Conservation (phyloP, 768 basidiomycete genomes). For the Amanita subjunquillea region DNA sequence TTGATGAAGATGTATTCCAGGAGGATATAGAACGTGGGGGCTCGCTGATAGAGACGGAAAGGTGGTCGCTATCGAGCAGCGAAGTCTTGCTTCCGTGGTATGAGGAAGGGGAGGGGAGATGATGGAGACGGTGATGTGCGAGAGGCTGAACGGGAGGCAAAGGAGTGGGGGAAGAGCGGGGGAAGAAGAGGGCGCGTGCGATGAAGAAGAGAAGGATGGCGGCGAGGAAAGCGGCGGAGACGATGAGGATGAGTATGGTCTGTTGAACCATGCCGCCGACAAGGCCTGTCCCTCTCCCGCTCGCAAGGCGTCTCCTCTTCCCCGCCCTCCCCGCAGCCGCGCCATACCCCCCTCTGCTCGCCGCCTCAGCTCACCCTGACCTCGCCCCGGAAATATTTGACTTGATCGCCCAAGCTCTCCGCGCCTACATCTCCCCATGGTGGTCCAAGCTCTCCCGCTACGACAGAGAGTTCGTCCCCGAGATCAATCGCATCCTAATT, state of each 20-base stretch:
- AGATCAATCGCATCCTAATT: slow-evolving; percentile 50
- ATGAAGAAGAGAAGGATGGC: slow-evolving; percentile 26
- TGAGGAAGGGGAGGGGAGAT: slow-evolving; percentile 11
- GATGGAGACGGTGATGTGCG: slow-evolving; percentile 47
- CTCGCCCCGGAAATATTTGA: slow-evolving; percentile 68
- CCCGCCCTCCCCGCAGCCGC: slow-evolving; percentile 34
- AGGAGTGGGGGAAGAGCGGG: slow-evolving; percentile 26
- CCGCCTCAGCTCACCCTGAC: slow-evolving; percentile 33
- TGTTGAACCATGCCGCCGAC: slow-evolving; percentile 17
- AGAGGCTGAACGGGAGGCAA: slow-evolving; percentile 59
- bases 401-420: slow-evolving; percentile 67
- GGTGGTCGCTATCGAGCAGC: slow-evolving; percentile 13
- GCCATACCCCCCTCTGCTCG: slow-evolving; percentile 42
- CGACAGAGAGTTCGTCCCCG: slow-evolving; percentile 74
- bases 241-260: slow-evolving; percentile 40
- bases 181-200: slow-evolving; percentile 25
- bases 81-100: slow-evolving; percentile 23
- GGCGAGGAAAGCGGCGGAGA: slow-evolving; percentile 31
- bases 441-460: slow-evolving; percentile 78
- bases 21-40: slow-evolving; percentile 19
- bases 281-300: slow-evolving; percentile 23
- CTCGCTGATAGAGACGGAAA: too few relatives aligned
- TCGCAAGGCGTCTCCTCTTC: slow-evolving; percentile 56
- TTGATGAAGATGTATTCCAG: slow-evolving; percentile 10
- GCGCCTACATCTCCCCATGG: slow-evolving; percentile 77